These are phyloP conservation scores for Bolboschoenus planiculmis DNA, from an alignment of 176 grass and related monocot species.

Conservation along the genomic window DNA sequence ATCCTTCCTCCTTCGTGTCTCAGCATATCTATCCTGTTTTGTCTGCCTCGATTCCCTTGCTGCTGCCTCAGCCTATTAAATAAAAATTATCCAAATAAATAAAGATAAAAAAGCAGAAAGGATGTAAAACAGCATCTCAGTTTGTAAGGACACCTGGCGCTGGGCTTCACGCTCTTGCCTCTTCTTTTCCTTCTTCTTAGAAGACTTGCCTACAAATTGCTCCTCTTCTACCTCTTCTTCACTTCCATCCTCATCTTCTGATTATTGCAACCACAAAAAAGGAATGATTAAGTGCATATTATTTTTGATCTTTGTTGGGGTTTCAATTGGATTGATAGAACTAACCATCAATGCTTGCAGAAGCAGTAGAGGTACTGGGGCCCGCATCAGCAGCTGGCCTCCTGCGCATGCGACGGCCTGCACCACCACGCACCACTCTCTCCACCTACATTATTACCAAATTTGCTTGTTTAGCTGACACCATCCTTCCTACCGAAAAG, in stretches of 20 bases:
- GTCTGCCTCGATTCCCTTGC: constrained; percentile 47
- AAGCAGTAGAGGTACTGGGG: constrained; percentile 45
- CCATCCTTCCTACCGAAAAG: not conserved
- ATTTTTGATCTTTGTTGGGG: not conserved
- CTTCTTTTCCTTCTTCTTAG: constrained; percentile 88
- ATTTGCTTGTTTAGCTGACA: not conserved
- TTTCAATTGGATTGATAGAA: not conserved
- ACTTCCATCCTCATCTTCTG: constrained; percentile 38
- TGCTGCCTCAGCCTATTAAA: constrained; percentile 54
- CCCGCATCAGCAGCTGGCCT: constrained; percentile 35
- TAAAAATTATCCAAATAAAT: not conserved
- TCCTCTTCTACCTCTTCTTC: constrained; percentile 44
- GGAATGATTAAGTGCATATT: not conserved
- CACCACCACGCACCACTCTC: constrained; percentile 43
- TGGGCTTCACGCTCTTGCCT: constrained; percentile 69
- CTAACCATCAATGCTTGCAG: constrained; percentile 47
- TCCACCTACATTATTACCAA: constrained; percentile 35
- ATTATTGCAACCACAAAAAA: constrained; percentile 8
- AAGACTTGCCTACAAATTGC: constrained; percentile 38
- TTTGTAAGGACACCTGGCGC: constrained; percentile 40
- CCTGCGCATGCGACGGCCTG: constrained; percentile 65
- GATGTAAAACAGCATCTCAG: not conserved
- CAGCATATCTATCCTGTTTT: constrained; percentile 77
- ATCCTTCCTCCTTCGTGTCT: constrained; percentile 86
- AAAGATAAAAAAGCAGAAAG: not conserved